Conservation (phyloP, 441 rosid species). For the Isatis lusitanica region DNA sequence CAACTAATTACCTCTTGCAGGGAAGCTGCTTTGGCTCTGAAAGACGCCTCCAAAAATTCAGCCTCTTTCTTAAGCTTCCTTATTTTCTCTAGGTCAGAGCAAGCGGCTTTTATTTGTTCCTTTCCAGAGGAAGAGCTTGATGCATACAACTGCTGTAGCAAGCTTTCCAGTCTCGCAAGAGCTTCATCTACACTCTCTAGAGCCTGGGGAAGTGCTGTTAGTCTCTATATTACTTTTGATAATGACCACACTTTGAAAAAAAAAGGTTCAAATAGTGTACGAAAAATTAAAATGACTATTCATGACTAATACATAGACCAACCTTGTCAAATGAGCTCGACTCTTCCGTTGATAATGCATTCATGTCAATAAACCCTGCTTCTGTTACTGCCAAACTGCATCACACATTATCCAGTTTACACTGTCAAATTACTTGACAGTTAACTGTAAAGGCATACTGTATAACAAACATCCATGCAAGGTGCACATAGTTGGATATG, state of each 20-base stretch:
- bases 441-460: background rate
- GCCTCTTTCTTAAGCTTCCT: slow-evolving; percentile 99
- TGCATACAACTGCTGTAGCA: slow-evolving; percentile 79
- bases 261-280: slow-evolving; percentile 14
- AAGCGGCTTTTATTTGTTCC: slow-evolving; percentile 92
- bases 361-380: slow-evolving; percentile 40
- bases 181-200: slow-evolving; percentile 93
- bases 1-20: slow-evolving; percentile 61
- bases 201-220: slow-evolving; percentile 54
- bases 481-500: slow-evolving; percentile 1
- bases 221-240: slow-evolving; percentile 24
- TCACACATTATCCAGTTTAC: slow-evolving; percentile 22
- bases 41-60: slow-evolving; percentile 96
- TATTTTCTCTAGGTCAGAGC: slow-evolving; percentile 96
- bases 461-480: background rate
- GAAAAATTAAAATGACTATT: background rate
- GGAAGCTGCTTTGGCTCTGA: slow-evolving; percentile 92
- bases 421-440: background rate
- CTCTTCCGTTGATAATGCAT: slow-evolving; percentile 44
- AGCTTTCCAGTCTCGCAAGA: slow-evolving; percentile 73
- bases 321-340: slow-evolving; percentile 84
- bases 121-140: slow-evolving; percentile 84
- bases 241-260: slow-evolving; percentile 23
- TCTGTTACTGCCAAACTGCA: slow-evolving; percentile 58
- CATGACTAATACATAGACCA: slow-evolving; percentile 2